These are phyloP conservation scores for Phytophthora rubi DNA, from an alignment of 352 stramenopile species.

Conservation along the genomic window DNA sequence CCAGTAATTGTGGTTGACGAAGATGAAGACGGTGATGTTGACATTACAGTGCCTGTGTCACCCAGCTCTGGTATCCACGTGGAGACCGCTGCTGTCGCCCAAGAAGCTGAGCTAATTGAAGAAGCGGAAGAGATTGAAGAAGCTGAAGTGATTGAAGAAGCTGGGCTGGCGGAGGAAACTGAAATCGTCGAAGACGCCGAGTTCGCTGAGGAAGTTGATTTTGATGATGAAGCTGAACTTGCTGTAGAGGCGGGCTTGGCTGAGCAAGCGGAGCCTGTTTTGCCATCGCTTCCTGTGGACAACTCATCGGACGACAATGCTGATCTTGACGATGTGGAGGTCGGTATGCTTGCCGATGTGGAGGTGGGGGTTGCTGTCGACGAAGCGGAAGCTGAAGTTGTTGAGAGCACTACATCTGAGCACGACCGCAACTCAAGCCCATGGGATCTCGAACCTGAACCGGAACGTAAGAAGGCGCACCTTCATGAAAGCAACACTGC, in stretches of 20 bases:
- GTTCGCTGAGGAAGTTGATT: slow-evolving; percentile 18
- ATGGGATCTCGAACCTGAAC: slow-evolving; percentile 41
- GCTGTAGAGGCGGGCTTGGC: slow-evolving; percentile 6
- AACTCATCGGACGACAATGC: slow-evolving; percentile 14
- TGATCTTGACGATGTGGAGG: slow-evolving; percentile 39
- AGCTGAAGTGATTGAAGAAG: slow-evolving; percentile 11
- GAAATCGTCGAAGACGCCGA: slow-evolving; percentile 19
- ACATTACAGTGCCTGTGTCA: slow-evolving; percentile 22
- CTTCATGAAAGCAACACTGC: slow-evolving; percentile 4
- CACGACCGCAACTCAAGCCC: slow-evolving; percentile 24
- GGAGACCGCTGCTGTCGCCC: slow-evolving; percentile 19
- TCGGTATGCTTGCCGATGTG: slow-evolving; percentile 47
- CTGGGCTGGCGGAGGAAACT: slow-evolving; percentile 8
- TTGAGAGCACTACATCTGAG: slow-evolving; percentile 18
- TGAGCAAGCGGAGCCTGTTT: slow-evolving; percentile 22
- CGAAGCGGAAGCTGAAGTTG: slow-evolving; percentile 30
- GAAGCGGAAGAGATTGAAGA: slow-evolving; percentile 16
- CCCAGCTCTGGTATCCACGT: slow-evolving; percentile 11
- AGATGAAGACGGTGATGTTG: slow-evolving; percentile 26
- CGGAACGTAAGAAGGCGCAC: slow-evolving; percentile 26
- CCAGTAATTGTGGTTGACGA: slow-evolving; percentile 15
- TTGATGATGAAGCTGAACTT: slow-evolving; percentile 25
- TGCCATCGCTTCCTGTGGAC: slow-evolving; percentile 20
- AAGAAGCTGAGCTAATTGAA: slow-evolving; percentile 25
- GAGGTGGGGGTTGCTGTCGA: slow-evolving; percentile 42